These are phyloP conservation scores for Yarrowia bubula DNA, from an alignment of 805 yeast genomes.

Conservation along the genomic window DNA sequence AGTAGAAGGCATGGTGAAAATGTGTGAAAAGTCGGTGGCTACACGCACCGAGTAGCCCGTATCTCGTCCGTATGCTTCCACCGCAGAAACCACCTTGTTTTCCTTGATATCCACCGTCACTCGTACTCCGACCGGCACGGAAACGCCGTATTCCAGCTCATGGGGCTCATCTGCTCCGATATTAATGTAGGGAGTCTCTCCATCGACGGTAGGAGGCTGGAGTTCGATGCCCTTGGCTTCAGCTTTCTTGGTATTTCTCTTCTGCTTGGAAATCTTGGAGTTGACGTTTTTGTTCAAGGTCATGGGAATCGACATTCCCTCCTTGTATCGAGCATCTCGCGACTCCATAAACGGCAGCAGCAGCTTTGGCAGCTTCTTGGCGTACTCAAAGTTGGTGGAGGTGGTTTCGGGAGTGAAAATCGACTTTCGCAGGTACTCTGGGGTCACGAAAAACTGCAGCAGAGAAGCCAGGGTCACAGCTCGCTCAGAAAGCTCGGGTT, in stretches of 20 bases:
- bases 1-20: slow-evolving; percentile 68
- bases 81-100: slow-evolving; percentile 64
- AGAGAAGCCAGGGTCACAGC: slow-evolving; percentile 62
- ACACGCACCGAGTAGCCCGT: slow-evolving; percentile 71
- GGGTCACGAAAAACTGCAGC: slow-evolving; percentile 79
- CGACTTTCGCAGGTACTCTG: slow-evolving; percentile 69
- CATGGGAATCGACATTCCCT: slow-evolving; percentile 56
- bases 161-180: slow-evolving; percentile 63
- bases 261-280: slow-evolving; percentile 33
- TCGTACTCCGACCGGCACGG: slow-evolving; percentile 72
- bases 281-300: slow-evolving; percentile 25
- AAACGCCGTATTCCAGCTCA: slow-evolving; percentile 52
- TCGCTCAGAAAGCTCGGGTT: slow-evolving; percentile 34
- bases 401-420: slow-evolving; percentile 51
- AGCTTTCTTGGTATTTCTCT: slow-evolving; percentile 42
- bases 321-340: slow-evolving; percentile 50
- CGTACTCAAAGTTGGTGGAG: slow-evolving; percentile 52
- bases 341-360: slow-evolving; percentile 69
- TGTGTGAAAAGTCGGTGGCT: slow-evolving; percentile 55
- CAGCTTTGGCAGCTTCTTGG: slow-evolving; percentile 67
- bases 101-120: slow-evolving; percentile 73
- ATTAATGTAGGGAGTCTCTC: slow-evolving; percentile 70
- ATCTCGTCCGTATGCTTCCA: slow-evolving; percentile 54
- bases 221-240: slow-evolving; percentile 51
- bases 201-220: slow-evolving; percentile 35